A percentile compares a stretch with the other conserved stretches of the same genome.
Conservation (phyloP, 441 rosid species). For the Lepidium campestre region DNA sequence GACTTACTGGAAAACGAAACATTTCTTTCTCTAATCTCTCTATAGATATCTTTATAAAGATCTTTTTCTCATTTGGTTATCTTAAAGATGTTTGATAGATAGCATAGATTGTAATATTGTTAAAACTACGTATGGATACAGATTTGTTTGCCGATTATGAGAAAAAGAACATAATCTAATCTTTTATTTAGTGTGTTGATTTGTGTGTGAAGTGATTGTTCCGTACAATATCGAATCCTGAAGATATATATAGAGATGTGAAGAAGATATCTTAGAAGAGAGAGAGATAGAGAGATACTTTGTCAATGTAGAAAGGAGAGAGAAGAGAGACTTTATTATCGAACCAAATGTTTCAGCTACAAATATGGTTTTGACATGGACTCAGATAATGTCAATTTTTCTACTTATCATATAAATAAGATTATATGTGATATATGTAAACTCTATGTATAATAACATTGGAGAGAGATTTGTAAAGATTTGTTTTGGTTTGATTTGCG, state of each 20-base stretch:
- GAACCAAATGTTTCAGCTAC: constrained; percentile 58
- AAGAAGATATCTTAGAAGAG: constrained; percentile 5
- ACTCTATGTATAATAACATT: background rate
- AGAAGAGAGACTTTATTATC: constrained; percentile 25
- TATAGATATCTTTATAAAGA: background rate
- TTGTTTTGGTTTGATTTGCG: constrained; percentile 17
- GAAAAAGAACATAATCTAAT: constrained; percentile 7
- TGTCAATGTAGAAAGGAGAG: background rate
- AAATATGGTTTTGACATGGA: constrained; percentile 45
- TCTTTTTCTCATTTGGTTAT: no score
- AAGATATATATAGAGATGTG: constrained; percentile 53
- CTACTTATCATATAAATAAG: no score
- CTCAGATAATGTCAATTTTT: constrained; percentile 25
- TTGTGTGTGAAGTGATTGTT: constrained; percentile 12
- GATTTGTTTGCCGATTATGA: background rate
- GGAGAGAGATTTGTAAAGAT: background rate
- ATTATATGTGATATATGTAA: no score
- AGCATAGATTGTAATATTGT: background rate
- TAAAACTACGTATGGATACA: background rate
- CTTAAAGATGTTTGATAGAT: background rate
- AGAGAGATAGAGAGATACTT: constrained; percentile 20
- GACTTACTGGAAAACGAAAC: constrained; percentile 53
- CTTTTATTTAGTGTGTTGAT: background rate
- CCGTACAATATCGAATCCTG: constrained; percentile 54
- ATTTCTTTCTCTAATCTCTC: constrained; percentile 18